phyloP scores from a whole-genome alignment of 2,329 filamentous ascomycete species.

The Thyridium curvatum region DNA sequence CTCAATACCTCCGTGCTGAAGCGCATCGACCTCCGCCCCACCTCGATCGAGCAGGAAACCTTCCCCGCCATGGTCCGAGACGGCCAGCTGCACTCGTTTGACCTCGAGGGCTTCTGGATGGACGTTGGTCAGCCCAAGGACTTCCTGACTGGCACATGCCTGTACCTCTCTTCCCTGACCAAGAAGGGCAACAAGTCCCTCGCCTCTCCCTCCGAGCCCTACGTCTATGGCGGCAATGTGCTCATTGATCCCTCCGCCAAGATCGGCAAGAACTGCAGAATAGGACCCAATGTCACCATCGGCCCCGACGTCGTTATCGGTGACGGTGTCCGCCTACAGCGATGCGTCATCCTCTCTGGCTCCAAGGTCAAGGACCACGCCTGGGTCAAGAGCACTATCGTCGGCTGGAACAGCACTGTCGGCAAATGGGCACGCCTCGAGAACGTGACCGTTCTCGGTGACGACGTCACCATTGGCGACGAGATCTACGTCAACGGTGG shows the following conservation, averaged over 20 bases:
- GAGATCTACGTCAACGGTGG: constrained; percentile 98
- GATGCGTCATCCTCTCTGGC: constrained; percentile 81
- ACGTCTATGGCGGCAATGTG: constrained; percentile 89
- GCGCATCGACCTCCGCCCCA: constrained; percentile 92
- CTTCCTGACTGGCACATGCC: constrained; percentile 90
- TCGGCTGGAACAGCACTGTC: constrained; percentile 96
- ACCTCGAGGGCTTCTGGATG: constrained; percentile 99
- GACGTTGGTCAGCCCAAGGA: constrained; percentile 98
- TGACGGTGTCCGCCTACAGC: constrained; percentile 88
- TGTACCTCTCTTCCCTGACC: constrained; percentile 87
- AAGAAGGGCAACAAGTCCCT: constrained; percentile 88
- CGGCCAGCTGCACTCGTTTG: constrained; percentile 88
- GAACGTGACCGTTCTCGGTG: constrained; percentile 95
- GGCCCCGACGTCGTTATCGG: constrained; percentile 88
- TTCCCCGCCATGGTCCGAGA: constrained; percentile 92
- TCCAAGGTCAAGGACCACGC: constrained; percentile 98
- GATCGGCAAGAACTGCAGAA: constrained; percentile 97
- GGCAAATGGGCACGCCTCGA: constrained; percentile 94
- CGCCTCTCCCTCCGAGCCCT: constrained; percentile 65
- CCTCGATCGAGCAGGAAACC: constrained; percentile 97
- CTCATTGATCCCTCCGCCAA: constrained; percentile 90
- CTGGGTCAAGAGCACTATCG: constrained; percentile 98
- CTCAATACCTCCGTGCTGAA: constrained; percentile 86
- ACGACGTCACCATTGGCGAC: constrained; percentile 95
- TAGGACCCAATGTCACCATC: constrained; percentile 94